Base-by-base conservation (phyloP, 2,329 filamentous ascomycete species). In the Diaporthe batatas region DNA sequence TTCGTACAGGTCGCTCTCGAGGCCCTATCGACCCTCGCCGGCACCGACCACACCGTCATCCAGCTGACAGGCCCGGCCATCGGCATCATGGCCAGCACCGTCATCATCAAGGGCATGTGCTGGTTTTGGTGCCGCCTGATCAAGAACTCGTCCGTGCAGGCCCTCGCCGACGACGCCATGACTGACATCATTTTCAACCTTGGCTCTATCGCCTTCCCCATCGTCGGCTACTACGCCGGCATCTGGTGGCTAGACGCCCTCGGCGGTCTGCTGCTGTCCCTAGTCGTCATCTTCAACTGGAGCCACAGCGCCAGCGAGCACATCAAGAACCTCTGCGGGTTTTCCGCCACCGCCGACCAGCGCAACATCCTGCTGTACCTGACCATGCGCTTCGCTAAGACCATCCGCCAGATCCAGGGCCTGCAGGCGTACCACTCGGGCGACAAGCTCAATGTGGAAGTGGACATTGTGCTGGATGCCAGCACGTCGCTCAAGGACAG, bases 301-400 rank as follows among this genome's bases (percentile, higher is more conserved):
- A 91, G 89, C 32, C 83, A 87, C 67, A 96, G 93, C 0, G 93
- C 92, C 0, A 86, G 89, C 54, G 90, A 92, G 75, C 94, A 97
- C 79, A 94, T 96, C 79, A 91, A 92, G 79, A 94, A 96, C 78
- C 84, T 96, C 39, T 93, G 92, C 0, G 94, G 94, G 23, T 93
- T 93, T 77, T 93, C 93, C 0, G 93, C 94, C 6, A 91, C 91
- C 1, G 91, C 93, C 0, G 93, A 96, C 77, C 92, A 96, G 84
- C 89, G 95, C 39, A 97, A 96, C 79, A 90, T 97, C 59, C 83
- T 98, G 29, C 87, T 98, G 0, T 98, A 98, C 83, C 88, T 97
- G 77, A 96, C 95, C 1, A 97, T 98, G 93, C 92, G 95, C 25
- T 98, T 98, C 80, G 95, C 95, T 58, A 94, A 93, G 76, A 93